Base-by-base conservation (phyloP, 1,284 basidiomycete species). In the Ganoderma meredithae region DNA sequence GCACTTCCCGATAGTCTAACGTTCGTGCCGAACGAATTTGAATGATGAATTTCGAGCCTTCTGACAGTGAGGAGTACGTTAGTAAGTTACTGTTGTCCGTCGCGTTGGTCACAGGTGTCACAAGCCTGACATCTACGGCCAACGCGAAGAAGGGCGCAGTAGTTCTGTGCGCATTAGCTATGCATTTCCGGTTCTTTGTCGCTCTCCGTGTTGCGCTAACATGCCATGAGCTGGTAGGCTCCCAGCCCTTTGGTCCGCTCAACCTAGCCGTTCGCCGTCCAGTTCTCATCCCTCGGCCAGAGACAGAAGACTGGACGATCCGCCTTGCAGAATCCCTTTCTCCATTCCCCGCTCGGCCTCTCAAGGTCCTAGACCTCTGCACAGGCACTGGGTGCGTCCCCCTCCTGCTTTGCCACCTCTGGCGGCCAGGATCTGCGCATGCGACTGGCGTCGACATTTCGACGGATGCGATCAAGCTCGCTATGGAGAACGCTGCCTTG, bases 361-460 rank as follows among this genome's bases (percentile, higher is more conserved):
- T 86, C 39, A 83, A 81, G 53, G 78, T 96, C 27, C 84, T 97
- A 36, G 96, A 98, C 81, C 86, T 98, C 53, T 96, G 96, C 76
- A 96, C 95, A 1, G 96, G 96, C 40, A 88, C 94, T 0, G 96
- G 93, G 10, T 96, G 95, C 78, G 96, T 98, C 64, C 91, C 95
- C 0, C 85, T 97, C 44, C 83, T 96, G 22, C 83, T 97, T 22
- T 90, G 88, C 73, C 86, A 89, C 73, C 78, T 88, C 55, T 87
- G 88, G 78, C 85, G 86, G 13, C 78, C 81, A 40, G 85, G 85
- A 60, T 82, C 79, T 64, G 73, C 88, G 40, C 80, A 79, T 12
- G 87, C 92, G 3, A 81, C 86, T 68, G 95, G 89, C 6, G 81
- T 96, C 41, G 95, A 97, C 79, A 86, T 93, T 65, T 90, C 89